A percentile compares a stretch with the other conserved stretches of the same genome.
phyloP scores from a whole-genome alignment of 73 alveolate genomes.

The Tetrahymena elliotti region DNA sequence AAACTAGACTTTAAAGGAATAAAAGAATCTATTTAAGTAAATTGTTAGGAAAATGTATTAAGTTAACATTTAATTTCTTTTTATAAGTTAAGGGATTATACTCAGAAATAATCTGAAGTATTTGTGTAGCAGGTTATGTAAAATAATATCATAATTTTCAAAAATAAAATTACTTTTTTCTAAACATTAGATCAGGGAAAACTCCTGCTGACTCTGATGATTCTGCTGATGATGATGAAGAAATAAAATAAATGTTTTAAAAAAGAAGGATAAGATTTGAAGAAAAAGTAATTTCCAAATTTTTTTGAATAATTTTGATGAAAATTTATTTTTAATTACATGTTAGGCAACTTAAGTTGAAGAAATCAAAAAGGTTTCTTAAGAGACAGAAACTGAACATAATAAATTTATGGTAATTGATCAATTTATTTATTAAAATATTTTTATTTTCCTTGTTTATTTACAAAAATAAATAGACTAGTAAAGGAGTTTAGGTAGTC shows the following conservation, averaged over 20 bases:
- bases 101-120: not conserved
- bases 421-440: not conserved
- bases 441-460: no score
- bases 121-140: not conserved
- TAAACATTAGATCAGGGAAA: not conserved
- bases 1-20: not conserved
- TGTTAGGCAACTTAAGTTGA: not conserved
- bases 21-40: not conserved
- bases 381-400: not conserved
- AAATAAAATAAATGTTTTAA: not conserved
- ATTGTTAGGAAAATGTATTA: not conserved
- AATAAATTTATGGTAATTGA: not conserved
- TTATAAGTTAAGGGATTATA: not conserved
- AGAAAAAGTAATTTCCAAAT: not conserved
- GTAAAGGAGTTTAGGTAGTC: not conserved
- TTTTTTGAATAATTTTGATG: not conserved
- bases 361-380: not conserved
- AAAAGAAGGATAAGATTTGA: not conserved
- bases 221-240: not conserved
- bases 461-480: not conserved
- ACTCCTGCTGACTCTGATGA: not conserved
- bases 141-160: not conserved
- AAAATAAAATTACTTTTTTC: not conserved
- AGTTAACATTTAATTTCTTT: not conserved
- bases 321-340: not conserved